Evolutionary conservation across 148 eudicot genomes (phyloP).

Genomic region (Vaccinium macrocarpon): DNA sequence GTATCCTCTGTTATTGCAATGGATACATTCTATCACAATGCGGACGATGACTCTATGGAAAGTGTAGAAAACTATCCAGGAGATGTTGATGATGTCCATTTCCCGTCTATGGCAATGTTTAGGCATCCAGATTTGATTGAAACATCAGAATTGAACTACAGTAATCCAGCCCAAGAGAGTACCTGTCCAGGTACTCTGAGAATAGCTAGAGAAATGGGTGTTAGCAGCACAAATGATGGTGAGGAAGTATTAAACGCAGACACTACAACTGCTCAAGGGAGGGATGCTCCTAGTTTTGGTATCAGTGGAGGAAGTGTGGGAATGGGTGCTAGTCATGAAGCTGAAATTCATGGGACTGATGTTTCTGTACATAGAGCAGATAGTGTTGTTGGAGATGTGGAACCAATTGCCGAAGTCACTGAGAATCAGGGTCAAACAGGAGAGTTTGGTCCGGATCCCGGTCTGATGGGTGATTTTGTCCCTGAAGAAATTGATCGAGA

Average conservation of each 20-base stretch:
- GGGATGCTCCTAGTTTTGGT: constrained; percentile 85
- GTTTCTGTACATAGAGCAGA: constrained; percentile 76
- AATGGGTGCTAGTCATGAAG: constrained; percentile 99
- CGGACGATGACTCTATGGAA: constrained; percentile 89
- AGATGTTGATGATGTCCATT: constrained; percentile 68
- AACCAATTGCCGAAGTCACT: constrained; percentile 81
- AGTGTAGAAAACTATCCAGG: constrained; percentile 96
- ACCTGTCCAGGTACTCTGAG: constrained; percentile 64
- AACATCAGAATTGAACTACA: constrained; percentile 82
- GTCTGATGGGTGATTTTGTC: constrained; percentile 71
- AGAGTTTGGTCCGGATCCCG: constrained; percentile 72
- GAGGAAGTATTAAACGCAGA: constrained; percentile 93
- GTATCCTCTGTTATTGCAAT: constrained; percentile 97
- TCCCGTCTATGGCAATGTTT: constrained; percentile 47
- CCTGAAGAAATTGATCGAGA: constrained; percentile 76
- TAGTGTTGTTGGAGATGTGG: constrained; percentile 90
- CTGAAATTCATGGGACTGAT: constrained; percentile 94
- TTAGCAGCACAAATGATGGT: constrained; percentile 90
- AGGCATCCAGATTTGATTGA: constrained; percentile 64
- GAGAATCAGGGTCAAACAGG: constrained; percentile 96
- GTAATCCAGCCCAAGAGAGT: constrained; percentile 93
- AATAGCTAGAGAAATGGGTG: constrained; percentile 80
- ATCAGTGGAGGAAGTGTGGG: constrained; percentile 99
- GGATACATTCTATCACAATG: constrained; percentile 72
- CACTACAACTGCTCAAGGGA: constrained; percentile 69